These are phyloP conservation scores for Boechera stricta DNA, from an alignment of 345 rosid genomes.

Conservation along the genomic window DNA sequence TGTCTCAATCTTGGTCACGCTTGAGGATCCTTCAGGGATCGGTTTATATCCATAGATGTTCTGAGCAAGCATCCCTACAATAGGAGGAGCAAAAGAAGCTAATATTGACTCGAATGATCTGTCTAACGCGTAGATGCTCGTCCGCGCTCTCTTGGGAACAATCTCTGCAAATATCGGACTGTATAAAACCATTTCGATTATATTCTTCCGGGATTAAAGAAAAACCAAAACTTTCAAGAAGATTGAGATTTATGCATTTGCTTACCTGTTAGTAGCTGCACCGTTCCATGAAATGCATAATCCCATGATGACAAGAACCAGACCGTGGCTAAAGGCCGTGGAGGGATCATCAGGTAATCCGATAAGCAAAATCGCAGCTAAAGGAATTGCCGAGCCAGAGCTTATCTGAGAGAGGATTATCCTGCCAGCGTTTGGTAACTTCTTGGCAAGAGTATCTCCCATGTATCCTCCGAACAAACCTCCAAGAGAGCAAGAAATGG, in stretches of 20 bases:
- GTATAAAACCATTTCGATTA: constrained; percentile 42
- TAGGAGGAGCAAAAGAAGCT: constrained; percentile 90
- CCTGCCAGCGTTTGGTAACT: constrained; percentile 62
- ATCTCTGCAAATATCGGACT: constrained; percentile 98
- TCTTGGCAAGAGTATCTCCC: constrained; percentile 64
- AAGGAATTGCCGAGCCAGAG: constrained; percentile 62
- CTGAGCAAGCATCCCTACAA: constrained; percentile 84
- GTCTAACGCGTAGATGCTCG: constrained; percentile 89
- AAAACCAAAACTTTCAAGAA: neutral
- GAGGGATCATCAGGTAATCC: constrained; percentile 65
- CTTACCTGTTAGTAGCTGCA: constrained; percentile 69
- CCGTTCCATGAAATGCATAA: constrained; percentile 63
- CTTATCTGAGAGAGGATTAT: constrained; percentile 65
- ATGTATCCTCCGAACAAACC: constrained; percentile 60
- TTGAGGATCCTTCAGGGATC: constrained; percentile 55
- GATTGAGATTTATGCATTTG: neutral
- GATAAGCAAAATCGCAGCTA: constrained; percentile 66
- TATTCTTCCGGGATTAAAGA: neutral
- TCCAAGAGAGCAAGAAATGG: constrained; percentile 51
- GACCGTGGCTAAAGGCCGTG: constrained; percentile 57
- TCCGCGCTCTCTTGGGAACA: constrained; percentile 78
- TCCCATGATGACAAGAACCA: constrained; percentile 63
- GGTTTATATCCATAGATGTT: constrained; percentile 85
- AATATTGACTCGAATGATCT: constrained; percentile 78
- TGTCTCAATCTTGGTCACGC: constrained; percentile 55